phyloP scores from a whole-genome alignment of 169 alveolate genomes.

The Plasmodium gaboni region DNA sequence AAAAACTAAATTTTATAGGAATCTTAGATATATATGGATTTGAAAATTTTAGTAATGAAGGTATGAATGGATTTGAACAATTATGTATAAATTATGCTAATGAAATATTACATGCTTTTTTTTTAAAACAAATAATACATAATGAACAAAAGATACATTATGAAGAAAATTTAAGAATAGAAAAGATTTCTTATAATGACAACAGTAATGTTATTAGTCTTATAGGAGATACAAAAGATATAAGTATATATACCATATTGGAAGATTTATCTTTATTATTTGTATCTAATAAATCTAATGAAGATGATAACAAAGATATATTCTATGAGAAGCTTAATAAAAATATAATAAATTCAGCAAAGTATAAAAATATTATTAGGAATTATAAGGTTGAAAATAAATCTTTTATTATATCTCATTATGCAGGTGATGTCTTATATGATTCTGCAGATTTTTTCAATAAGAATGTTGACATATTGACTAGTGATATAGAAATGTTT shows the following conservation, averaged over 20 bases:
- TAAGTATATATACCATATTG: constrained; percentile 52
- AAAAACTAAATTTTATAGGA: constrained; percentile 80
- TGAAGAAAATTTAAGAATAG: constrained; percentile 72
- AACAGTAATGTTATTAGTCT: constrained; percentile 81
- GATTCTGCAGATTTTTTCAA: constrained; percentile 78
- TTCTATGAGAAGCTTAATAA: constrained; percentile 61
- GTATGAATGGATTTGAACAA: constrained; percentile 90
- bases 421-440: constrained; percentile 82
- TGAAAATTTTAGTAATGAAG: constrained; percentile 87
- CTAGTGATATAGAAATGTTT: constrained; percentile 77
- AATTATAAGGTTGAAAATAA: constrained; percentile 71
- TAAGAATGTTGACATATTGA: constrained; percentile 79
- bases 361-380: constrained; percentile 33
- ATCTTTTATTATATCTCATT: constrained; percentile 80
- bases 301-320: constrained; percentile 50
- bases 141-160: constrained; percentile 86
- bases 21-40: constrained; percentile 90
- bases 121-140: constrained; percentile 88
- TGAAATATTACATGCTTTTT: constrained; percentile 90
- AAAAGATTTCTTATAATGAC: constrained; percentile 79
- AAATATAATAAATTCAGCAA: constrained; percentile 42
- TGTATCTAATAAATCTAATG: constrained; percentile 52
- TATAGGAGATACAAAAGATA: constrained; percentile 77
- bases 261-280: constrained; percentile 63
- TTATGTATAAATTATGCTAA: constrained; percentile 92